Conservation (phyloP, 192 early-diverging fungal species). For the Haplosporangium gracile region DNA sequence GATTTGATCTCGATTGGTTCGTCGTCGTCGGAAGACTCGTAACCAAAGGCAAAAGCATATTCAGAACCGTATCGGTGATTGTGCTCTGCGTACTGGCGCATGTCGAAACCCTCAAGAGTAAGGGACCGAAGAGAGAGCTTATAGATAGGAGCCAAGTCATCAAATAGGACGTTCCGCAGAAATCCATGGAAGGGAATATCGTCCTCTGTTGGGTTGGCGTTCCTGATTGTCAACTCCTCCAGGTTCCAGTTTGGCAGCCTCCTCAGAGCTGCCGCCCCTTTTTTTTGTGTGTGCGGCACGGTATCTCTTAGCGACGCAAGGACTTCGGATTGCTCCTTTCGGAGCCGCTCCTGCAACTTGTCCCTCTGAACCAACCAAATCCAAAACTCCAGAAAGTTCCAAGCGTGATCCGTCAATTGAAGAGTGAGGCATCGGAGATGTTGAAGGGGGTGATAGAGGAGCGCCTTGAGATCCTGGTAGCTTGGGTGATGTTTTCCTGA, state of each 20-base stretch:
- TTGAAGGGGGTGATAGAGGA: not conserved
- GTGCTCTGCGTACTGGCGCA: no score
- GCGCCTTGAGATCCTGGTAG: not conserved
- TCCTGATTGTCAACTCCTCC: no score
- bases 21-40: no score
- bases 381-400: not conserved
- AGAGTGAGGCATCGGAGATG: not conserved
- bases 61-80: no score
- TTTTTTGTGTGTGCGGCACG: not conserved
- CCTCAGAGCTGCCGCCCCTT: not conserved
- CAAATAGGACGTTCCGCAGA: not conserved
- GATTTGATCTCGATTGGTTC: not conserved
- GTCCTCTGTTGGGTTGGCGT: not conserved
- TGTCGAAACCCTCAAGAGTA: no score
- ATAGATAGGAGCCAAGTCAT: not conserved
- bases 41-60: no score
- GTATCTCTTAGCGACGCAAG: not conserved
- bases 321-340: not conserved
- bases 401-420: not conserved
- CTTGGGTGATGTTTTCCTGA: not conserved
- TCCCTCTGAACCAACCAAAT: not conserved
- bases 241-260: no score
- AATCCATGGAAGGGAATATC: not conserved
- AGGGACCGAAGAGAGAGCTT: not conserved
- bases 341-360: not conserved